Evolutionary conservation across 2,329 filamentous ascomycete genomes (phyloP).

Genomic region (Drechslera avenae): DNA sequence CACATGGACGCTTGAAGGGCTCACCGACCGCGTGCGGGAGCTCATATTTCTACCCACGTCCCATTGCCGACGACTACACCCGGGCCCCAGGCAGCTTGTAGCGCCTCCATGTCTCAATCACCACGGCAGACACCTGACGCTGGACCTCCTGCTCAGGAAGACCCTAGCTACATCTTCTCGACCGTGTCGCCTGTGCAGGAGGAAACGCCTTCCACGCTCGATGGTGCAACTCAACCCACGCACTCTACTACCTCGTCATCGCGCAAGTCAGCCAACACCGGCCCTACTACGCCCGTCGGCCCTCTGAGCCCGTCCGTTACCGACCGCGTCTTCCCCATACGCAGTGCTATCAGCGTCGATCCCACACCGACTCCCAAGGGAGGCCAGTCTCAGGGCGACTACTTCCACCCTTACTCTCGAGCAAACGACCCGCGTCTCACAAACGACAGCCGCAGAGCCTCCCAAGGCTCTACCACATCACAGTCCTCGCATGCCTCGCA

Average conservation of each 20-base stretch:
- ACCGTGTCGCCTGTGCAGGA: slow-evolving; percentile 23
- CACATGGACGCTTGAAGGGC: slow-evolving; percentile 31
- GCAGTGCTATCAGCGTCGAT: slow-evolving; percentile 76
- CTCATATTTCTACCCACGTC: slow-evolving; percentile 7
- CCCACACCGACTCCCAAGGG: slow-evolving; percentile 47
- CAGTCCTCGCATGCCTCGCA: slow-evolving; percentile 35
- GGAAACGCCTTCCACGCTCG: slow-evolving; percentile 12
- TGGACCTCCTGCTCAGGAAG: slow-evolving; percentile 13
- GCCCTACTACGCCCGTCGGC: slow-evolving; percentile 25
- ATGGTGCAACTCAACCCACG: slow-evolving; percentile 9
- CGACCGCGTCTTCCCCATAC: slow-evolving; percentile 79
- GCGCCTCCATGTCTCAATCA: slow-evolving; percentile 37
- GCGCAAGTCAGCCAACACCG: slow-evolving; percentile 16
- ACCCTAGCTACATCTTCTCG: slow-evolving; percentile 10
- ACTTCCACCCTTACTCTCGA: slow-evolving; percentile 47
- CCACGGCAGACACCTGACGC: slow-evolving; percentile 17
- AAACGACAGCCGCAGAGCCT: slow-evolving; percentile 30
- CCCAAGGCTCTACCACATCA: slow-evolving; percentile 38
- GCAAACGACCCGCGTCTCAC: slow-evolving; percentile 31
- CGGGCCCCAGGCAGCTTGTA: slow-evolving; percentile 1
- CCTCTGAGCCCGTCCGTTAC: slow-evolving; percentile 49
- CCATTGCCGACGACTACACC: slow-evolving; percentile 3
- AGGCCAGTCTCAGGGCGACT: slow-evolving; percentile 28
- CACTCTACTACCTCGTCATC: slow-evolving; percentile 9
- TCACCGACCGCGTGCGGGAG: slow-evolving; percentile 14